Evolutionary conservation across 108 stramenopile species (phyloP).

Genomic region (Cyclotella sp.): DNA sequence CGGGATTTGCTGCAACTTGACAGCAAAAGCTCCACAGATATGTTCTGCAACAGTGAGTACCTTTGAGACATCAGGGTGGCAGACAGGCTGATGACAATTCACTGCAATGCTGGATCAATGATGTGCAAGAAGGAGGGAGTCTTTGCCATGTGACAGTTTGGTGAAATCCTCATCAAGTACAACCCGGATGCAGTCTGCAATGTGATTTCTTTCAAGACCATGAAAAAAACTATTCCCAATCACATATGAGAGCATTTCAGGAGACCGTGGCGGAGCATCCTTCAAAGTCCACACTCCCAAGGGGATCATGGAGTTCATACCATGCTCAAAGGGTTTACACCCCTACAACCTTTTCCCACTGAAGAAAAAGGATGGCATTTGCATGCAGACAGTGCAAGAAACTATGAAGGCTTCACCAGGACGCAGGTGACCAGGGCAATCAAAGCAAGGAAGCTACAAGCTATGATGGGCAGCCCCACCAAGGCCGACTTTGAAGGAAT

Average conservation of each 20-base stretch:
- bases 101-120: no score
- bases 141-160: no score
- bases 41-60: no score
- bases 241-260: neutral
- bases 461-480: neutral
- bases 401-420: neutral
- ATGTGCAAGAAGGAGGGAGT: no score
- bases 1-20: no score
- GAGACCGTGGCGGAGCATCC: neutral
- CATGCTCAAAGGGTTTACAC: neutral
- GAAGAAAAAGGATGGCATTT: neutral
- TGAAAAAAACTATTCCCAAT: neutral
- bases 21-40: no score
- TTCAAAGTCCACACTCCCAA: neutral
- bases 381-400: neutral
- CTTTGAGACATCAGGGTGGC: no score
- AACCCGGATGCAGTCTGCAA: neutral
- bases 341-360: neutral
- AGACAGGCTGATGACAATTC: no score
- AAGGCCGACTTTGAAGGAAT: neutral
- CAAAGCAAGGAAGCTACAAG: neutral
- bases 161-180: no score
- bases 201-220: neutral
- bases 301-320: neutral
- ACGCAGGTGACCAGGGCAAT: neutral